Conservation (phyloP, 805 yeast genomes). For the Metschnikowia picachoensis region DNA sequence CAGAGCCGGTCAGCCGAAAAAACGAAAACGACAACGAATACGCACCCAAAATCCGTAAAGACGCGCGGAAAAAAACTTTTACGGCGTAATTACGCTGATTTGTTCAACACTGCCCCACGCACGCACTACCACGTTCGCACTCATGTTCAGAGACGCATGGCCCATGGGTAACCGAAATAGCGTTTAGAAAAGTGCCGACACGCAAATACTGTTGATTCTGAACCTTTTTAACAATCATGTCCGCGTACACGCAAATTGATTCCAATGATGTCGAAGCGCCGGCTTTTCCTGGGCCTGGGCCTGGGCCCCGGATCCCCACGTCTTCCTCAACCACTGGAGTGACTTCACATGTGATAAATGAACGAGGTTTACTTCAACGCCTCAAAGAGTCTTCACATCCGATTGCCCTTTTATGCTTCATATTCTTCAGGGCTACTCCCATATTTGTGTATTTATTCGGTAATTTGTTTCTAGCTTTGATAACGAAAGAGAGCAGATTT, state of each 20-base stretch:
- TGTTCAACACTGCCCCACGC: too few relatives aligned
- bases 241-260: constrained; percentile 30
- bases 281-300: not conserved
- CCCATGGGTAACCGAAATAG: too few relatives aligned
- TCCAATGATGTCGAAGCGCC: constrained; percentile 18
- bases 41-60: too few relatives aligned
- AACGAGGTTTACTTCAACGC: constrained; percentile 27
- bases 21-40: too few relatives aligned
- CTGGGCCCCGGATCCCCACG: not conserved
- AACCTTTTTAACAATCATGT: constrained; percentile 6
- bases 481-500: constrained; percentile 37
- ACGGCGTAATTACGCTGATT: too few relatives aligned
- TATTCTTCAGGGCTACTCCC: constrained; percentile 61
- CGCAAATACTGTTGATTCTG: too few relatives aligned
- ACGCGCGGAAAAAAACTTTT: too few relatives aligned
- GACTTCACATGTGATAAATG: constrained; percentile 2
- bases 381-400: constrained; percentile 78
- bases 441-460: constrained; percentile 69
- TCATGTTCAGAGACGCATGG: too few relatives aligned
- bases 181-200: too few relatives aligned
- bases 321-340: not conserved
- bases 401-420: constrained; percentile 62
- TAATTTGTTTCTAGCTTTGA: constrained; percentile 50
- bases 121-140: too few relatives aligned
- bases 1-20: too few relatives aligned